Percentiles rank a stretch among this genome's conserved stretches.
Conservation (phyloP, 495 filamentous ascomycete genomes). For the Aspergillus ellipticus region DNA sequence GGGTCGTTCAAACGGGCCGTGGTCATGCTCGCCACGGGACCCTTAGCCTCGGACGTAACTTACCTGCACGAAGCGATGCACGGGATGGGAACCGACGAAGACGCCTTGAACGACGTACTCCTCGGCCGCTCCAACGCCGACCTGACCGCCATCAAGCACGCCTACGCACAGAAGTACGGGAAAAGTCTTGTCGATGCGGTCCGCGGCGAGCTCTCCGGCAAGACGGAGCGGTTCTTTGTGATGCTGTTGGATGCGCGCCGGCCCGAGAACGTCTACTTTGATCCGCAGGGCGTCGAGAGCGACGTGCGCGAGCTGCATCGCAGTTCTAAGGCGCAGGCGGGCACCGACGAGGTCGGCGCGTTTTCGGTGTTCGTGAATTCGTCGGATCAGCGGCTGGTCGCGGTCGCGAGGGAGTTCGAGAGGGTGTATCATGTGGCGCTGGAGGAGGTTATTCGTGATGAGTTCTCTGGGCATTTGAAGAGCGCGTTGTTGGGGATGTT, state of each 20-base stretch:
- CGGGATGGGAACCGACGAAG: constrained; percentile 73
- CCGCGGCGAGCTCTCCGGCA: constrained; percentile 60
- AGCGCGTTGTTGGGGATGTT: constrained; percentile 66
- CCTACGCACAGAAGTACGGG: constrained; percentile 59
- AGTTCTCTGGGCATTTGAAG: constrained; percentile 83
- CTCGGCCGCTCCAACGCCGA: constrained; percentile 75
- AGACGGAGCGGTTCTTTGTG: constrained; percentile 74
- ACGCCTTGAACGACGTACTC: constrained; percentile 74
- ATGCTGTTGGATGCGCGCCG: constrained; percentile 67
- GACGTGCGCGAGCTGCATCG: constrained; percentile 68
- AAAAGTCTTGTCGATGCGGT: constrained; percentile 60
- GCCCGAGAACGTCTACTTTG: constrained; percentile 61
- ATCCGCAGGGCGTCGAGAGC: constrained; percentile 59
- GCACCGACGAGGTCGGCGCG: constrained; percentile 68
- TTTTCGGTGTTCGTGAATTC: constrained; percentile 63
- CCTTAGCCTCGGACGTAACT: constrained; percentile 62
- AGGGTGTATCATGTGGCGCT: constrained; percentile 32
- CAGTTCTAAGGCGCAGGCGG: constrained; percentile 56
- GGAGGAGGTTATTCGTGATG: constrained; percentile 25
- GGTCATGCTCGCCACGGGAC: constrained; percentile 62
- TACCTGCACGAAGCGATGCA: constrained; percentile 59
- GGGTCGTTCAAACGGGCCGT: constrained; percentile 63
- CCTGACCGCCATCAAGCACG: constrained; percentile 68
- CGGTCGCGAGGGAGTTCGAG: constrained; percentile 62
- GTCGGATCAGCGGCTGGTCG: constrained; percentile 70